These are phyloP conservation scores for Marasmius oreades DNA, from an alignment of 1,284 basidiomycete species.

Conservation along the genomic window DNA sequence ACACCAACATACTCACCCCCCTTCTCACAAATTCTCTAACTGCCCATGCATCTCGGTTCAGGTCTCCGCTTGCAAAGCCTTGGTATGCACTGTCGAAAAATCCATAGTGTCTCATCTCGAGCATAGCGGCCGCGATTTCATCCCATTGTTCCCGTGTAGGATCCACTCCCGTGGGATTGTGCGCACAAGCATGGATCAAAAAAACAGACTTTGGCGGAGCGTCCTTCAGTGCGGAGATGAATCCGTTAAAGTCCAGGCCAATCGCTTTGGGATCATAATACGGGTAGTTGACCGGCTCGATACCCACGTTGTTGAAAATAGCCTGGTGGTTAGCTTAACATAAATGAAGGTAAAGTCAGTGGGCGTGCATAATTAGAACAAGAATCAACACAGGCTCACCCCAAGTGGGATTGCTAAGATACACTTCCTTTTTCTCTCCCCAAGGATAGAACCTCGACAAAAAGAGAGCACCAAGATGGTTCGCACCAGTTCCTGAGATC, in stretches of 20 bases:
- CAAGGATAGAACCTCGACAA: conserved; percentile 82
- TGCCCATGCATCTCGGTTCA: conserved; percentile 74
- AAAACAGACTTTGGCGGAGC: conserved; percentile 81
- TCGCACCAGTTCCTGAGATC: conserved; percentile 93
- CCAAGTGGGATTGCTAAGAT: conserved; percentile 92
- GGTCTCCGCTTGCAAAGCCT: conserved; percentile 85
- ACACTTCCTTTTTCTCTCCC: conserved; percentile 65
- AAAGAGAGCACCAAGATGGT: conserved; percentile 90
- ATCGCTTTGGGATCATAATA: conserved; percentile 93
- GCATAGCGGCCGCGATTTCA: conserved; percentile 72
- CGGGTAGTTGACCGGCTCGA: conserved; percentile 78
- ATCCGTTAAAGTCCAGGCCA: conserved; percentile 79
- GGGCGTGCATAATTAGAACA: neutral
- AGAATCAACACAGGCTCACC: conserved; percentile 45
- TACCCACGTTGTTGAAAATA: conserved; percentile 83
- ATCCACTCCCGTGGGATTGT: conserved; percentile 96
- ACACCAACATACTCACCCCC: conserved; percentile 79
- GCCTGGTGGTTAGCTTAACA: conserved; percentile 82
- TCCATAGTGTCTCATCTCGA: conserved; percentile 78
- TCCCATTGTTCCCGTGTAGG: conserved; percentile 90
- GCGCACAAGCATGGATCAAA: conserved; percentile 90
- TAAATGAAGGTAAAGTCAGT: conserved; percentile 9
- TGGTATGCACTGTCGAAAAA: conserved; percentile 98
- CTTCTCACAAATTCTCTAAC: conserved; percentile 74
- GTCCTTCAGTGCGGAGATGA: conserved; percentile 61